These are phyloP conservation scores for Harrya chromipes DNA, from an alignment of 768 basidiomycete species.

Conservation along the genomic window DNA sequence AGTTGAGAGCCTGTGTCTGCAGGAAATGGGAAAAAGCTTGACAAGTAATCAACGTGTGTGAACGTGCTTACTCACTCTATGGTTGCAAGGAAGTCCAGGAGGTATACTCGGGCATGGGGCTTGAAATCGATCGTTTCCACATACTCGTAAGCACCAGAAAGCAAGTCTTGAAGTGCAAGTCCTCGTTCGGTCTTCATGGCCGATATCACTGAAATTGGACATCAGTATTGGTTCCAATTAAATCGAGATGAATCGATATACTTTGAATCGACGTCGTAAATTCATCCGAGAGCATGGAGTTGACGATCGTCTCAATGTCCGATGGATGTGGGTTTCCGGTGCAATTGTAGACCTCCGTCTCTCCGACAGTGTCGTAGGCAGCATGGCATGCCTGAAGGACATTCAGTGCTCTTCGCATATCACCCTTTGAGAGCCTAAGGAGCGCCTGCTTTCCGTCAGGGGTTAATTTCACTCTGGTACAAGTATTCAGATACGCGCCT, in stretches of 20 bases:
- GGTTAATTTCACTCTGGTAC: slow-evolving; percentile 74
- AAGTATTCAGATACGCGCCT: neutral
- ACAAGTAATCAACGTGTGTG: neutral
- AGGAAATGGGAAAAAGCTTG: neutral
- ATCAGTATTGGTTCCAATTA: neutral
- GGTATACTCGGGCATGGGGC: slow-evolving; percentile 80
- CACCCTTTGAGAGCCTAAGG: slow-evolving; percentile 91
- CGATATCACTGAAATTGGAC: slow-evolving; percentile 62
- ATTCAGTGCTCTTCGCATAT: slow-evolving; percentile 96
- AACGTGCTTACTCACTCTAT: slow-evolving; percentile 66
- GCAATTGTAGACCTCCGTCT: slow-evolving; percentile 93
- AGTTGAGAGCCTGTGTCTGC: slow-evolving; percentile 84
- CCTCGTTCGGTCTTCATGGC: slow-evolving; percentile 89
- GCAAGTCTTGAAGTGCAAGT: slow-evolving; percentile 90
- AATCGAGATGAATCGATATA: slow-evolving; percentile 32
- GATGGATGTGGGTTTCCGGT: slow-evolving; percentile 95
- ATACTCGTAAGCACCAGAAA: slow-evolving; percentile 90
- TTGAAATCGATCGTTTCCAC: slow-evolving; percentile 84
- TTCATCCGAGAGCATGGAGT: slow-evolving; percentile 94
- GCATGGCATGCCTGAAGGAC: slow-evolving; percentile 98
- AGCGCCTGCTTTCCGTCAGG: slow-evolving; percentile 85
- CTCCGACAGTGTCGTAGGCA: slow-evolving; percentile 85
- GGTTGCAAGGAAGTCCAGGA: slow-evolving; percentile 92
- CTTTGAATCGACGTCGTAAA: slow-evolving; percentile 89
- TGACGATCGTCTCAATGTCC: slow-evolving; percentile 91